Evolutionary conservation across 139 green algal genomes (phyloP).

Genomic region (Pleodorina starrii): DNA sequence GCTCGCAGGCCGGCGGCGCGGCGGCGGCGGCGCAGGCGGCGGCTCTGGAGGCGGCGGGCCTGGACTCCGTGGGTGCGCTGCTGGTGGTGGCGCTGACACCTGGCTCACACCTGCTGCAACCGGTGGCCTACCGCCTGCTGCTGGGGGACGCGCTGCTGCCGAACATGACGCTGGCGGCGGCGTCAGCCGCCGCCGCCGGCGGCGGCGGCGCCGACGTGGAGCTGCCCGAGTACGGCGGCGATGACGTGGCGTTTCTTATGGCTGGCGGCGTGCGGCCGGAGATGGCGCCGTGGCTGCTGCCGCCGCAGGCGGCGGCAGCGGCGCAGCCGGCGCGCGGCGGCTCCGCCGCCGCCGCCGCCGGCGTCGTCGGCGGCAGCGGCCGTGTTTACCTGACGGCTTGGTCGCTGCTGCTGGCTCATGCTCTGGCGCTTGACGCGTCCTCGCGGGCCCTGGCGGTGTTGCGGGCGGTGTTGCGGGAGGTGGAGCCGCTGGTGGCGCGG

Average conservation of each 20-base stretch:
- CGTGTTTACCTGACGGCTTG: slow-evolving; percentile 60
- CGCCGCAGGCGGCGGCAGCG: not conserved
- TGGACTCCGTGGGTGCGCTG: slow-evolving; percentile 59
- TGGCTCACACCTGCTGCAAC: slow-evolving; percentile 30
- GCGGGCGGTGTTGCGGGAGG: slow-evolving; percentile 21
- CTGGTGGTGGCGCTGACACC: slow-evolving; percentile 47
- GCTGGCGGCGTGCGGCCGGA: slow-evolving; percentile 56
- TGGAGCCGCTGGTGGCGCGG: slow-evolving; percentile 16
- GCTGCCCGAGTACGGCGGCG: slow-evolving; percentile 57
- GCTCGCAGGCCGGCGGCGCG: not conserved
- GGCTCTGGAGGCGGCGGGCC: slow-evolving; percentile 21
- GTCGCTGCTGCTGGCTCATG: slow-evolving; percentile 69
- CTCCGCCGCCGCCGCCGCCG: not conserved
- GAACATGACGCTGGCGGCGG: slow-evolving; percentile 11
- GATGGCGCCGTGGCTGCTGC: slow-evolving; percentile 57
- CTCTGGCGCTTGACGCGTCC: slow-evolving; percentile 26
- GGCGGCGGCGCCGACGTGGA: not conserved
- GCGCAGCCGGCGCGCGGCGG: too few species aligned
- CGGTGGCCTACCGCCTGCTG: slow-evolving; percentile 55
- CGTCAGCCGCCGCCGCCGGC: not conserved
- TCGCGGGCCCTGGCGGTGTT: slow-evolving; percentile 1
- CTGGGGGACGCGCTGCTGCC: slow-evolving; percentile 39
- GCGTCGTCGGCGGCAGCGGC: not conserved
- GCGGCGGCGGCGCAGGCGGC: slow-evolving; percentile 35
- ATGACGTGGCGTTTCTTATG: slow-evolving; percentile 52